These are phyloP conservation scores for Solanum gracilifrons DNA, from an alignment of 257 asterid genomes.

Conservation along the genomic window DNA sequence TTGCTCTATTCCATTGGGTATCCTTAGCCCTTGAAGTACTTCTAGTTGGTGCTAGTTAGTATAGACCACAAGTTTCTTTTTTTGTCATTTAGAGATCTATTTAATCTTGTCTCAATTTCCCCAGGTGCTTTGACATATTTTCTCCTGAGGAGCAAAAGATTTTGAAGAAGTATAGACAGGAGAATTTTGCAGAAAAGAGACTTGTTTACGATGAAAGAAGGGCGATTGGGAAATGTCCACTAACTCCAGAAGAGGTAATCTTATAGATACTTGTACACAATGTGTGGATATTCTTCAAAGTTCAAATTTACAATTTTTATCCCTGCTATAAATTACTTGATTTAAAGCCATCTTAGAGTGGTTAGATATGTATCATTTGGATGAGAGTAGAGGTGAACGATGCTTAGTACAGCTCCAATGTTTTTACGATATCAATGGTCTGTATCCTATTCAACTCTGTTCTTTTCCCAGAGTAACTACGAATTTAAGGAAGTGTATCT, in stretches of 20 bases:
- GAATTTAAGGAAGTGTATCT: neutral
- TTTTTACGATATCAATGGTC: neutral
- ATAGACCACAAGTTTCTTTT: neutral
- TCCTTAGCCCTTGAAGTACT: neutral
- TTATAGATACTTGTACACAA: neutral
- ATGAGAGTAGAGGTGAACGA: neutral
- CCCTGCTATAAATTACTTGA: neutral
- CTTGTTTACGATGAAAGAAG: slow-evolving; percentile 83
- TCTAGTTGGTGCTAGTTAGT: neutral
- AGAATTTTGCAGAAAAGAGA: slow-evolving; percentile 76
- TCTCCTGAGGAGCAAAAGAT: slow-evolving; percentile 58
- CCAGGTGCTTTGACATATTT: slow-evolving; percentile 92
- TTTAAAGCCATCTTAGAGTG: neutral
- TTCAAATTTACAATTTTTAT: neutral
- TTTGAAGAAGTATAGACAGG: slow-evolving; percentile 58
- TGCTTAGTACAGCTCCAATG: neutral
- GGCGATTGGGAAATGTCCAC: slow-evolving; percentile 95
- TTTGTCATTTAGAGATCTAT: neutral
- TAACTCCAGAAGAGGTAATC: slow-evolving; percentile 94
- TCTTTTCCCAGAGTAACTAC: neutral
- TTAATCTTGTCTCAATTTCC: neutral
- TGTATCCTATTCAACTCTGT: neutral
- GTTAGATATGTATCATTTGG: neutral
- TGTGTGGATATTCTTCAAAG: neutral
- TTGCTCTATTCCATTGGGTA: neutral